Percentiles rank a stretch among this genome's conserved stretches.
phyloP scores from a whole-genome alignment of 2,329 filamentous ascomycete species.

The Neoascochyta sp. region DNA sequence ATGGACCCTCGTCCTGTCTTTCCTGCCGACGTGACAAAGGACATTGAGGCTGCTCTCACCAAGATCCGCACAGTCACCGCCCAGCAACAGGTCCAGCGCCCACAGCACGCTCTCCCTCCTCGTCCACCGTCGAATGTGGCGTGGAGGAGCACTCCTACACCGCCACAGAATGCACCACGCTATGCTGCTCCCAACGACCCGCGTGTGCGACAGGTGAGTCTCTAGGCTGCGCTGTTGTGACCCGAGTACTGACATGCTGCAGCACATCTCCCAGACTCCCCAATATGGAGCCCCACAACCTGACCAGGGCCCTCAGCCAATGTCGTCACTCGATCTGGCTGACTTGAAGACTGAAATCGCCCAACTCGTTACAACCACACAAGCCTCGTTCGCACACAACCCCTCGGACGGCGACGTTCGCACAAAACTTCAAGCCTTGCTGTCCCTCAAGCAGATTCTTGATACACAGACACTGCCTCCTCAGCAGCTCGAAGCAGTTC shows the following conservation, averaged over 20 bases:
- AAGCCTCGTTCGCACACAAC: slow-evolving; percentile 70
- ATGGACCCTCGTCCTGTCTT: slow-evolving; percentile 93
- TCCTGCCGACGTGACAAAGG: slow-evolving; percentile 75
- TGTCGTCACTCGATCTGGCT: slow-evolving; percentile 45
- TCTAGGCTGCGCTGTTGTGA: neutral
- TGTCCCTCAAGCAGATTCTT: slow-evolving; percentile 79
- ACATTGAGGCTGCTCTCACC: slow-evolving; percentile 90
- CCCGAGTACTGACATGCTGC: slow-evolving; percentile 4
- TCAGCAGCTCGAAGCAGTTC: slow-evolving; percentile 79
- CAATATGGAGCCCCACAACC: slow-evolving; percentile 26
- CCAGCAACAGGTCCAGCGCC: slow-evolving; percentile 52
- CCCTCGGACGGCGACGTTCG: slow-evolving; percentile 73
- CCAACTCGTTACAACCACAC: slow-evolving; percentile 68
- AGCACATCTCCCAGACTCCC: slow-evolving; percentile 20
- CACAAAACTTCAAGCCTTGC: slow-evolving; percentile 75
- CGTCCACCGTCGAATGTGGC: slow-evolving; percentile 49
- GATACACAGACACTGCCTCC: slow-evolving; percentile 72
- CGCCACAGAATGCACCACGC: slow-evolving; percentile 50
- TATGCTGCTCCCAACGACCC: slow-evolving; percentile 34
- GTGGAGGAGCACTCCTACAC: slow-evolving; percentile 71
- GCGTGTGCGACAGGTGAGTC: slow-evolving; percentile 36
- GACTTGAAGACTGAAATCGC: slow-evolving; percentile 80
- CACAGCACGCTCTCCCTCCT: slow-evolving; percentile 42
- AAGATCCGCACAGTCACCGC: slow-evolving; percentile 67
- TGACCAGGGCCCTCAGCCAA: slow-evolving; percentile 18